Evolutionary conservation across 164 flowering plant species (phyloP).

Genomic region (Liquidambar formosana): DNA sequence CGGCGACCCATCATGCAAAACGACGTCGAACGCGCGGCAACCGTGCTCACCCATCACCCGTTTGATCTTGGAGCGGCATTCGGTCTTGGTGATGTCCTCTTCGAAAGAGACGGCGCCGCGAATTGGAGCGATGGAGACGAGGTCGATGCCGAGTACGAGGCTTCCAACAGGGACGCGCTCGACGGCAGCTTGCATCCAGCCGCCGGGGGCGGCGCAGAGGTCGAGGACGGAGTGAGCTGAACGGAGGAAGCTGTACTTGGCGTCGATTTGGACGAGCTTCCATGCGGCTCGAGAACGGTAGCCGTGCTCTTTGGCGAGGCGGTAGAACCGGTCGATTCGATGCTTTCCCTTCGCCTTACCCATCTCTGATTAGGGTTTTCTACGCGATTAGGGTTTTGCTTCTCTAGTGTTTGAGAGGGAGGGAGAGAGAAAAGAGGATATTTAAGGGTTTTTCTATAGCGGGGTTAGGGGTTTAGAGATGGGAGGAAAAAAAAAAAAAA

Average conservation of each 20-base stretch:
- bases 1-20: conserved; percentile 91
- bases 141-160: conserved; percentile 77
- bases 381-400: background rate
- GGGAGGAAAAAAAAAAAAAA: no score
- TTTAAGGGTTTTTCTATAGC: no score
- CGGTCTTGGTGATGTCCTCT: conserved; percentile 75
- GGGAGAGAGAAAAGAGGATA: background rate
- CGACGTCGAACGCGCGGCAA: conserved; percentile 61
- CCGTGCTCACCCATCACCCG: conserved; percentile 62
- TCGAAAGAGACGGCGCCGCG: conserved; percentile 72
- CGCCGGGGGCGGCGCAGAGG: conserved; percentile 97
- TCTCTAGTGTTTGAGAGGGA: background rate
- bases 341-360: conserved; percentile 96
- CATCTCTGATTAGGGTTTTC: conserved; percentile 27
- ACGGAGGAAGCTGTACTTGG: conserved; percentile 66
- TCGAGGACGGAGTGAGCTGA: conserved; percentile 82
- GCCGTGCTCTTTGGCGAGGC: conserved; percentile 85
- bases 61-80: conserved; percentile 59
- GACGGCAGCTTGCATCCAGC: conserved; percentile 94
- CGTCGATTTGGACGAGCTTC: conserved; percentile 85
- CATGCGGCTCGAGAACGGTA: conserved; percentile 89
- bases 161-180: conserved; percentile 75
- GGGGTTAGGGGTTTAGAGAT: no score
- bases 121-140: conserved; percentile 72
- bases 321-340: conserved; percentile 79